These are phyloP conservation scores for Marasmius oreades DNA, from an alignment of 1,284 basidiomycete species.

Conservation along the genomic window DNA sequence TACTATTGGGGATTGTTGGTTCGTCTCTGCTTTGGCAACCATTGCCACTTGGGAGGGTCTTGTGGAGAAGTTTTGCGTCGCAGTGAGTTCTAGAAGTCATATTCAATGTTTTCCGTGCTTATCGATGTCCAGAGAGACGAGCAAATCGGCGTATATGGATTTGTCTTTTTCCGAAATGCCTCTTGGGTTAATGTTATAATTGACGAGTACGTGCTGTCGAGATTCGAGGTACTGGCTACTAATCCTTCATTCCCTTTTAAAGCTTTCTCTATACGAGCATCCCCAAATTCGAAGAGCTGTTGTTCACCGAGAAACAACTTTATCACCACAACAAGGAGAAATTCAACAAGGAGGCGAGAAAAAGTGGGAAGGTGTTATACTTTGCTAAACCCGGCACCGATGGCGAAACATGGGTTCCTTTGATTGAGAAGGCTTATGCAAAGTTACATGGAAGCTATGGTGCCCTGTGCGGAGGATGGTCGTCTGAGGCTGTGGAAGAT, in stretches of 20 bases:
- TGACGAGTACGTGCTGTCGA: slow-evolving; percentile 27
- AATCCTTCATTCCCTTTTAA: background rate
- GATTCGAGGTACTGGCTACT: background rate
- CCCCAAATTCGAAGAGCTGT: slow-evolving; percentile 26
- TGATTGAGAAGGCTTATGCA: slow-evolving; percentile 58
- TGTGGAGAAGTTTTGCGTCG: slow-evolving; percentile 49
- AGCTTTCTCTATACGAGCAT: slow-evolving; percentile 26
- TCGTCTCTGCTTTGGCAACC: slow-evolving; percentile 44
- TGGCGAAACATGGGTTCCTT: slow-evolving; percentile 33
- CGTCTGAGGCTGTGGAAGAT: slow-evolving; percentile 46
- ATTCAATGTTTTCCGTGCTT: too few species aligned
- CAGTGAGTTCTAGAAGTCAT: slow-evolving; percentile 26
- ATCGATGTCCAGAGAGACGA: slow-evolving; percentile 24
- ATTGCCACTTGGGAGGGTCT: slow-evolving; percentile 35
- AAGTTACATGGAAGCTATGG: slow-evolving; percentile 47
- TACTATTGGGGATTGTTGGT: slow-evolving; percentile 44
- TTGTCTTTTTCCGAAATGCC: slow-evolving; percentile 34
- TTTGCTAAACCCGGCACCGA: slow-evolving; percentile 25
- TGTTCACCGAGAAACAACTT: slow-evolving; percentile 15
- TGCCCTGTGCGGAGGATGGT: slow-evolving; percentile 35
- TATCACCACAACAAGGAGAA: slow-evolving; percentile 26
- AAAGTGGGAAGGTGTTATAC: slow-evolving; percentile 24
- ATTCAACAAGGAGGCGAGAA: slow-evolving; percentile 24
- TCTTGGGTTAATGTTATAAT: slow-evolving; percentile 34
- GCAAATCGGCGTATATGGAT: slow-evolving; percentile 36